Percentiles rank a stretch among this genome's conserved stretches.
Evolutionary conservation across 768 basidiomycete species (phyloP).

Genomic region (Boletus vinaceobasis): DNA sequence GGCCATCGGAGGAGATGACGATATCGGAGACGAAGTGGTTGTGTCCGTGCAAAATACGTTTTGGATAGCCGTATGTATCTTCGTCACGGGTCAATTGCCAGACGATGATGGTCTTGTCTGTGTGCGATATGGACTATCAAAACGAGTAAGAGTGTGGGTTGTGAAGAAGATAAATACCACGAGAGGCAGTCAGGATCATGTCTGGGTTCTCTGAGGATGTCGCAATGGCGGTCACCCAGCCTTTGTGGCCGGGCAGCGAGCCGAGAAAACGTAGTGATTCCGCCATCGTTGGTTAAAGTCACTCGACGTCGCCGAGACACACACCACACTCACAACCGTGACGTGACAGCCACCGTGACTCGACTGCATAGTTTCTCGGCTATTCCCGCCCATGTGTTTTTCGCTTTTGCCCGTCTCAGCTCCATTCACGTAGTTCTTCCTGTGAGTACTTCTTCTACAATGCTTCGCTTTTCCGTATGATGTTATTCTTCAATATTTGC

Average conservation of each 20-base stretch:
- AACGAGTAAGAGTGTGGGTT: conserved; percentile 10
- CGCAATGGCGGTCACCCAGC: conserved; percentile 98
- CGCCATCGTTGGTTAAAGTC: conserved; percentile 49
- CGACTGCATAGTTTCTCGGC: conserved; percentile 55
- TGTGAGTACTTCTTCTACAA: conserved; percentile 15
- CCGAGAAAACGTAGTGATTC: conserved; percentile 91
- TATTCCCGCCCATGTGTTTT: conserved; percentile 10
- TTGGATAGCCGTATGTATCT: conserved; percentile 90
- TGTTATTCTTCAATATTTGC: conserved; percentile 58
- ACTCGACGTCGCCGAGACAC: conserved; percentile 21
- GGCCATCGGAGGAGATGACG: conserved; percentile 98
- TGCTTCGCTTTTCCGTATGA: conserved; percentile 27
- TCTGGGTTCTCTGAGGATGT: conserved; percentile 99
- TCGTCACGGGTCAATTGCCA: conserved; percentile 97
- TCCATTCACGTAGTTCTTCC: not conserved
- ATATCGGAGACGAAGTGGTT: conserved; percentile 99
- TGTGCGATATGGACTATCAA: conserved; percentile 46
- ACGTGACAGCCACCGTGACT: conserved; percentile 66
- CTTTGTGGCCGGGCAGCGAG: conserved; percentile 88
- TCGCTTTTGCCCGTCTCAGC: not conserved
- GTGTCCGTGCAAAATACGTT: conserved; percentile 96
- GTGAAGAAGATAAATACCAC: conserved; percentile 56
- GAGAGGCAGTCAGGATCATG: conserved; percentile 97
- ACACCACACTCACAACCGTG: conserved; percentile 33
- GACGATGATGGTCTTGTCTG: conserved; percentile 99